Conservation (phyloP, 192 early-diverging fungal genomes). For the Backusella tuberculispora region DNA sequence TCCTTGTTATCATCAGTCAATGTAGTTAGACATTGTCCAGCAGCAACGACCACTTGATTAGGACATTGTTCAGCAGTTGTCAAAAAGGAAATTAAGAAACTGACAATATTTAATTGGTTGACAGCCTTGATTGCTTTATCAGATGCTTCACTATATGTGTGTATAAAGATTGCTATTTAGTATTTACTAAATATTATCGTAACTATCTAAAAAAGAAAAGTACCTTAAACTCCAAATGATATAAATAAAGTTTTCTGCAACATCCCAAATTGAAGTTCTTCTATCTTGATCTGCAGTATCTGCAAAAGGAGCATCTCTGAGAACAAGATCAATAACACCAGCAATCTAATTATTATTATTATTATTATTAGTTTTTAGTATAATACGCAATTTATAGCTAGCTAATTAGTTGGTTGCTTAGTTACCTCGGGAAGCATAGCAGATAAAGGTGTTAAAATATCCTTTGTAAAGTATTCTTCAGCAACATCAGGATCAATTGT, state of each 20-base stretch:
- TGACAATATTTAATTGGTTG: slow-evolving; percentile 62
- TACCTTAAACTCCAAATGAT: slow-evolving; percentile 57
- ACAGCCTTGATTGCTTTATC: slow-evolving; percentile 67
- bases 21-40: slow-evolving; percentile 79
- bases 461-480: slow-evolving; percentile 57
- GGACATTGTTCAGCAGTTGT: slow-evolving; percentile 51
- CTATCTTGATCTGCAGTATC: slow-evolving; percentile 43
- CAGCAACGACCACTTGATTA: slow-evolving; percentile 53
- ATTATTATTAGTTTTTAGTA: slow-evolving; percentile 21
- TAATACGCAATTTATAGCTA: background rate
- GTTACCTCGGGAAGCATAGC: slow-evolving; percentile 49
- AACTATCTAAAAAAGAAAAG: background rate
- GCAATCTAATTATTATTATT: slow-evolving; percentile 32
- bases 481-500: slow-evolving; percentile 56
- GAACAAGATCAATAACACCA: slow-evolving; percentile 35
- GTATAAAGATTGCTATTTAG: background rate
- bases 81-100: slow-evolving; percentile 75
- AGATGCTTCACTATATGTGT: slow-evolving; percentile 63
- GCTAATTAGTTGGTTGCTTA: too few species aligned
- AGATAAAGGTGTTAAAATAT: slow-evolving; percentile 57
- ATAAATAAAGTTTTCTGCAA: slow-evolving; percentile 61
- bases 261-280: slow-evolving; percentile 58
- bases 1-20: slow-evolving; percentile 79
- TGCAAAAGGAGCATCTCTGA: slow-evolving; percentile 36
- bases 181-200: background rate